Conservation (phyloP, 1,139 yeast species). For the Sugiyamaella sp. region DNA sequence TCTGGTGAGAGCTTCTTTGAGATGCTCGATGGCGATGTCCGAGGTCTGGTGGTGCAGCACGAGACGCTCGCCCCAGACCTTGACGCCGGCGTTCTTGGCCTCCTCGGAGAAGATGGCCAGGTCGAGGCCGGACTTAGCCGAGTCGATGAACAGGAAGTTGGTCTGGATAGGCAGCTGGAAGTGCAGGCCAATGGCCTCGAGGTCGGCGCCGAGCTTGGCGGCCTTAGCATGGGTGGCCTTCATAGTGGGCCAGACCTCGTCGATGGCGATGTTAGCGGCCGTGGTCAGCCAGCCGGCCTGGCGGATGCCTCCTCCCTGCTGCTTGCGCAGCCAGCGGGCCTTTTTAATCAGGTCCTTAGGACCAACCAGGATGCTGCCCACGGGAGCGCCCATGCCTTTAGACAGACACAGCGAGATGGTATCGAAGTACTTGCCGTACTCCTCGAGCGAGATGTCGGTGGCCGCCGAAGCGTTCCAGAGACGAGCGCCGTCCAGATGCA, state of each 20-base stretch:
- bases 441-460: constrained; percentile 67
- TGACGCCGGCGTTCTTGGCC: constrained; percentile 64
- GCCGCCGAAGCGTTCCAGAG: constrained; percentile 87
- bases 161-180: constrained; percentile 81
- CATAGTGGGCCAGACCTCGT: constrained; percentile 68
- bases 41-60: constrained; percentile 86
- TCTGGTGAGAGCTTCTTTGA: constrained; percentile 63
- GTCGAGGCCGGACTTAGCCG: constrained; percentile 60
- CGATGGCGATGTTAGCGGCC: constrained; percentile 80
- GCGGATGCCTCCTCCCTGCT: constrained; percentile 93
- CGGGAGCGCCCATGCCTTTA: constrained; percentile 92
- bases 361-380: constrained; percentile 88
- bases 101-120: constrained; percentile 57
- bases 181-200: constrained; percentile 52
- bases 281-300: constrained; percentile 83
- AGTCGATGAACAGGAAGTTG: constrained; percentile 80
- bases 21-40: constrained; percentile 63
- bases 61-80: constrained; percentile 68
- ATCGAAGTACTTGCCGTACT: constrained; percentile 81
- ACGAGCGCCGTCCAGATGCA: constrained; percentile 96
- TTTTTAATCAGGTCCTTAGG: constrained; percentile 59
- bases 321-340: constrained; percentile 88
- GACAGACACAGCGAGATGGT: constrained; percentile 88
- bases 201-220: constrained; percentile 57
- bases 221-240: constrained; percentile 69